phyloP scores from a whole-genome alignment of 371 early-diverging fungal genomes.

The Lichtheimia ornata region DNA sequence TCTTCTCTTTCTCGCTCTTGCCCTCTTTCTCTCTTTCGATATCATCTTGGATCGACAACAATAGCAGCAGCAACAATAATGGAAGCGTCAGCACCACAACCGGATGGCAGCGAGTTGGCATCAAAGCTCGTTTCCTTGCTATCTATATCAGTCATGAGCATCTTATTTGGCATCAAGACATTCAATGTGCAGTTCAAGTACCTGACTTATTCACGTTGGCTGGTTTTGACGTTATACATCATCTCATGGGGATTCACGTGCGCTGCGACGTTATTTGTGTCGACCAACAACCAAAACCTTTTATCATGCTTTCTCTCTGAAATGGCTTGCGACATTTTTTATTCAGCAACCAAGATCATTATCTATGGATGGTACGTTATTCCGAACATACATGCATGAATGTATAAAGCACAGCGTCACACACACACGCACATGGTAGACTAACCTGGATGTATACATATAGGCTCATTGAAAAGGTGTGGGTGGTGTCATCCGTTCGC shows the following conservation, averaged over 20 bases:
- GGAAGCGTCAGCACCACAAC: slow-evolving; percentile 15
- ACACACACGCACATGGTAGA: background rate
- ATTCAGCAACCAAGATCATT: slow-evolving; percentile 31
- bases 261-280: slow-evolving; percentile 40
- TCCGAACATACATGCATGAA: background rate
- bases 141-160: slow-evolving; percentile 38
- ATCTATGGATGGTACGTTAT: slow-evolving; percentile 32
- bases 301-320: slow-evolving; percentile 31
- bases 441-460: background rate
- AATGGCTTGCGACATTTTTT: slow-evolving; percentile 33
- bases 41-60: too few relatives aligned
- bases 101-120: slow-evolving; percentile 31
- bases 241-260: slow-evolving; percentile 49
- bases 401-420: background rate
- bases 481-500: slow-evolving; percentile 36
- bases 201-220: slow-evolving; percentile 41
- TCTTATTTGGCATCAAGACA: slow-evolving; percentile 50
- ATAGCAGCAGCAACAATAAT: background rate
- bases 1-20: too few relatives aligned
- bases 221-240: slow-evolving; percentile 40
- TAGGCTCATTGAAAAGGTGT: slow-evolving; percentile 36
- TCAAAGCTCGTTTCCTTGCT: slow-evolving; percentile 40
- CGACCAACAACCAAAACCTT: slow-evolving; percentile 43
- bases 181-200: slow-evolving; percentile 31
- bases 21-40: too few relatives aligned